Conservation (phyloP, 2,329 filamentous ascomycete species). For the Apiospora phragmitis region DNA sequence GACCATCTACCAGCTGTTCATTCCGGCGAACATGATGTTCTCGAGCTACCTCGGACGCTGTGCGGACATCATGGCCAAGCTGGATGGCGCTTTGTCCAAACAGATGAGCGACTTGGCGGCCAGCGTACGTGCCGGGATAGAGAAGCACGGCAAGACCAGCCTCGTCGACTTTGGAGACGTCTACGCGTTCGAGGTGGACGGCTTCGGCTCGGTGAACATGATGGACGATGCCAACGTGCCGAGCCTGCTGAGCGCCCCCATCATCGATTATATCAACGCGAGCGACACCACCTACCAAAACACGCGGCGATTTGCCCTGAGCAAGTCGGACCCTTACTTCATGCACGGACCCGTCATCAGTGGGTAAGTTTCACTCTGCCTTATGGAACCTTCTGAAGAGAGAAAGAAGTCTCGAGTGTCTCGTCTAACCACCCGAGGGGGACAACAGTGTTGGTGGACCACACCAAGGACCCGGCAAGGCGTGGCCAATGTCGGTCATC, state of each 20-base stretch:
- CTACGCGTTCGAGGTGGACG: conserved; percentile 77
- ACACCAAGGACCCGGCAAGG: conserved; percentile 60
- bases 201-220: conserved; percentile 64
- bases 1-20: conserved; percentile 81
- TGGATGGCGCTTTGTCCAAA: conserved; percentile 46
- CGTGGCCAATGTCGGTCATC: conserved; percentile 59
- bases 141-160: conserved; percentile 36
- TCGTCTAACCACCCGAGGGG: not conserved
- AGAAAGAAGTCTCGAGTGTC: not conserved
- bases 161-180: conserved; percentile 65
- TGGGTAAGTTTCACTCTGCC: conserved; percentile 31
- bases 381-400: not conserved
- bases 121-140: conserved; percentile 67
- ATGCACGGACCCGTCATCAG: conserved; percentile 65
- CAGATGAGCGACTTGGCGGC: conserved; percentile 60
- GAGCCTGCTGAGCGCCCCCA: conserved; percentile 63
- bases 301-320: conserved; percentile 77
- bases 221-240: conserved; percentile 77
- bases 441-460: conserved; percentile 51
- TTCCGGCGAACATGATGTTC: conserved; percentile 89
- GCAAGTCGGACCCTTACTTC: conserved; percentile 77
- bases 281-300: conserved; percentile 72
- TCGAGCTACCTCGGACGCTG: conserved; percentile 58
- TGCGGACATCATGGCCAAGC: conserved; percentile 44
- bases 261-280: conserved; percentile 59